A percentile compares a stretch with the other conserved stretches of the same genome.
Evolutionary conservation across 495 filamentous ascomycete species (phyloP).

Genomic region (Darksidea phi): DNA sequence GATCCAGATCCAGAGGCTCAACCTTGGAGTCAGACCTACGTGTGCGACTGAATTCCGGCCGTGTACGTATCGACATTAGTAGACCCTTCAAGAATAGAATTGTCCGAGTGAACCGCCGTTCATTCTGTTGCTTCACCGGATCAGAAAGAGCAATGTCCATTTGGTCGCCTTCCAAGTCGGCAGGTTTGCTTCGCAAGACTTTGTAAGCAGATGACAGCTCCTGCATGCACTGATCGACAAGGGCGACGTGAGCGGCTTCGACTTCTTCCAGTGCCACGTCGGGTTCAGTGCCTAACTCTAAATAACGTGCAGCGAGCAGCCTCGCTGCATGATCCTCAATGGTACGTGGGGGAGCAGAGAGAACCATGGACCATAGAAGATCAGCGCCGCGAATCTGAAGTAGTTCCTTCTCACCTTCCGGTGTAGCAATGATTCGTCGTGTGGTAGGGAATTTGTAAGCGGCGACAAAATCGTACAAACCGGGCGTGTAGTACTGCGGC

Average conservation of each 20-base stretch:
- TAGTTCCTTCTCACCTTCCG: constrained; percentile 42
- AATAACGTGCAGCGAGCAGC: constrained; percentile 71
- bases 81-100: constrained; percentile 32
- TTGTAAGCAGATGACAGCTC: constrained; percentile 52
- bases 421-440: neutral
- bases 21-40: constrained; percentile 25
- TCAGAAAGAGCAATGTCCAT: constrained; percentile 28
- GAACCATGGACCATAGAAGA: constrained; percentile 78
- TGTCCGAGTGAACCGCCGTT: constrained; percentile 27
- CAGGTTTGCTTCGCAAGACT: constrained; percentile 7
- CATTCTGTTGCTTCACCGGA: neutral
- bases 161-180: neutral
- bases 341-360: constrained; percentile 65
- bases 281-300: constrained; percentile 54
- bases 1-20: constrained; percentile 16
- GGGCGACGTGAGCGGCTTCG: constrained; percentile 70
- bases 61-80: constrained; percentile 20
- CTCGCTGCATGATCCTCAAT: constrained; percentile 68
- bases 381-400: constrained; percentile 65
- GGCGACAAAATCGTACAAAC: constrained; percentile 67
- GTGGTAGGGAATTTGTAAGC: constrained; percentile 42
- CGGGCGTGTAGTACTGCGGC: constrained; percentile 63
- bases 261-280: constrained; percentile 50
- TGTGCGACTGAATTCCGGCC: constrained; percentile 26
- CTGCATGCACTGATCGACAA: constrained; percentile 74